Evolutionary conservation across 179 eudicot genomes (phyloP).

Genomic region (Gypsophila paniculata): DNA sequence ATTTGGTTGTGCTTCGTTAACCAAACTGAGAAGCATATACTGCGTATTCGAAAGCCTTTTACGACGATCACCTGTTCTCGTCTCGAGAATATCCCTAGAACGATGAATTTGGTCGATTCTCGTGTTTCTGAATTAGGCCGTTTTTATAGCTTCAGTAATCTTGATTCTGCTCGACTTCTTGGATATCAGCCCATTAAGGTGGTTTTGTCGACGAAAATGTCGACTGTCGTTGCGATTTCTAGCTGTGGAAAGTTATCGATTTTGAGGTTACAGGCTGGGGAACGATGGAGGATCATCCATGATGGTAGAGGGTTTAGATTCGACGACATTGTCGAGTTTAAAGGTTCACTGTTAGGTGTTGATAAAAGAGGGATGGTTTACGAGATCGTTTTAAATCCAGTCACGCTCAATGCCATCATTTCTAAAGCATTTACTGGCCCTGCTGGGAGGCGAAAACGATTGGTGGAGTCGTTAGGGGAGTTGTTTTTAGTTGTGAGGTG

Average conservation of each 20-base stretch:
- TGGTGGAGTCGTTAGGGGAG: conserved; percentile 18
- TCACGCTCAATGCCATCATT: not conserved
- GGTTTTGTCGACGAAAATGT: not conserved
- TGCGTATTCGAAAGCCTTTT: conserved; percentile 17
- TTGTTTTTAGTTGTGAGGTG: conserved; percentile 22
- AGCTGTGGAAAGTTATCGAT: conserved; percentile 14
- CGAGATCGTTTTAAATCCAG: conserved; percentile 1
- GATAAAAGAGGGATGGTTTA: conserved; percentile 25
- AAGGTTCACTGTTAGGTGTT: conserved; percentile 17
- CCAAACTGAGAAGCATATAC: not conserved
- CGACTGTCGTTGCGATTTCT: not conserved
- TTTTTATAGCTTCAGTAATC: conserved; percentile 14
- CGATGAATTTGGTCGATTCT: conserved; percentile 13
- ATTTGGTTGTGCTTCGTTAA: conserved; percentile 2
- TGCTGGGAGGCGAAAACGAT: conserved; percentile 23
- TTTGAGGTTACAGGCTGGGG: conserved; percentile 4
- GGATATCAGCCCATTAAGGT: not conserved
- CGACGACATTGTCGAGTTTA: conserved; percentile 27
- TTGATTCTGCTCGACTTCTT: not conserved
- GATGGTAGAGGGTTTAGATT: conserved; percentile 17
- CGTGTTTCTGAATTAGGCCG: conserved; percentile 13
- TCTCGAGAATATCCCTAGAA: conserved; percentile 12
- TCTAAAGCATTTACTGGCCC: too few species aligned
- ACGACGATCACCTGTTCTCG: not conserved
- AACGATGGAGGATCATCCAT: conserved; percentile 17